Evolutionary conservation across 768 basidiomycete species (phyloP), one percentile per base, ranked within the genome.

Genomic region (Mycena maculata): DNA sequence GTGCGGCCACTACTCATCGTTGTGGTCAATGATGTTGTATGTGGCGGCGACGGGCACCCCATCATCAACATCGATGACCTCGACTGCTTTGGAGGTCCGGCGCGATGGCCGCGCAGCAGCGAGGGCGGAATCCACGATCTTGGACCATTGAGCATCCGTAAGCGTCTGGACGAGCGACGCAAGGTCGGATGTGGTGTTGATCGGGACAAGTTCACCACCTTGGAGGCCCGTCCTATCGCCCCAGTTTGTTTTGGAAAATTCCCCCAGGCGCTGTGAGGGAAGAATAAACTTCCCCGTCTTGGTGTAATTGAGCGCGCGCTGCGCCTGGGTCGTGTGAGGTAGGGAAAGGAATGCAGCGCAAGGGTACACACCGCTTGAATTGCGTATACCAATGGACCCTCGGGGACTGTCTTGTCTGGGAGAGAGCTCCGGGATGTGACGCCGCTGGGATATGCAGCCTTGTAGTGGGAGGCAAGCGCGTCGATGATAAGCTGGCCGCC

Each of bases 211-310:
- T 4, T 13, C 27, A 22, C 57, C 44, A n/a, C 47, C 44, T 1
- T 31, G 42, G 30, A 33, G 15, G 18, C 12, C 28, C 27, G 28
- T 20, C 45, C 22, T 20, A n/a, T 58, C 57, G 28, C 57, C 57
- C 57, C 57, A 58, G 31, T 45, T 44, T 20, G 57, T 28, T 30
- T 33, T 44, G 5, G 57, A 58, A 31, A 58, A 58, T 27, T 58
- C 42, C 4, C 57, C 57, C 41, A 45, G 18, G 28, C 57, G 57
- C 11, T 33, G 31, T 6, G 28, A 12, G 30, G 57, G 57, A 28
- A 39, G 7, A 13, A 47, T 25, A 30, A 58, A 31, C 33, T 31
- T 47, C 6, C 57, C 57, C 4, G 57, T 47, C 20, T 20, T 10
- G 22, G 13, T 23, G 25, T 58, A 58, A 25, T 45, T 45, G 4